These are phyloP conservation scores for Talaromyces albobiverticillius DNA, from an alignment of 2,329 filamentous ascomycete genomes.

Conservation along the genomic window DNA sequence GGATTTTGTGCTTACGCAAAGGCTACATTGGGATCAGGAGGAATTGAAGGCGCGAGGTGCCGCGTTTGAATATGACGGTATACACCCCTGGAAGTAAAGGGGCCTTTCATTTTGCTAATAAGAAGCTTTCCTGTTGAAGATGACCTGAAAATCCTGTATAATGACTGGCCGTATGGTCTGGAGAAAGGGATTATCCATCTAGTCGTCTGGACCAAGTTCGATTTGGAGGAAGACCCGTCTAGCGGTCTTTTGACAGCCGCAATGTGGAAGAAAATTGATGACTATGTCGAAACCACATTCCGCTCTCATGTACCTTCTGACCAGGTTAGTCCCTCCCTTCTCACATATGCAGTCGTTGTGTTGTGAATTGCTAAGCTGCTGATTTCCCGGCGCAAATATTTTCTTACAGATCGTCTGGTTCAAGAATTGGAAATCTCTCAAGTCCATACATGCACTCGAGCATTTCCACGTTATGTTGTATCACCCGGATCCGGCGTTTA, in stretches of 20 bases:
- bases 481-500: constrained; percentile 67
- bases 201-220: constrained; percentile 91
- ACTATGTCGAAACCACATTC: constrained; percentile 69
- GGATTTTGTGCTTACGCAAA: constrained; percentile 68
- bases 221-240: constrained; percentile 65
- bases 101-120: background rate
- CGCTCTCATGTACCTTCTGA: constrained; percentile 42
- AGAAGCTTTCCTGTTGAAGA: constrained; percentile 37
- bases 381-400: background rate
- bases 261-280: constrained; percentile 64
- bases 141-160: constrained; percentile 73
- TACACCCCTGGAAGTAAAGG: background rate
- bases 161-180: constrained; percentile 94
- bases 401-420: constrained; percentile 70
- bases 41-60: constrained; percentile 28
- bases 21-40: constrained; percentile 64
- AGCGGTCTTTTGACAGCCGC: constrained; percentile 65
- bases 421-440: constrained; percentile 83
- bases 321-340: constrained; percentile 33
- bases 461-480: constrained; percentile 95
- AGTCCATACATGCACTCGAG: constrained; percentile 82
- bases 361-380: background rate
- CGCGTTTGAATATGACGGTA: constrained; percentile 37
- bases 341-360: background rate
- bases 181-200: constrained; percentile 76